Evolutionary conservation across 768 basidiomycete species (phyloP), one percentile per base, ranked within the genome.

Genomic region (Artomyces pyxidatus): DNA sequence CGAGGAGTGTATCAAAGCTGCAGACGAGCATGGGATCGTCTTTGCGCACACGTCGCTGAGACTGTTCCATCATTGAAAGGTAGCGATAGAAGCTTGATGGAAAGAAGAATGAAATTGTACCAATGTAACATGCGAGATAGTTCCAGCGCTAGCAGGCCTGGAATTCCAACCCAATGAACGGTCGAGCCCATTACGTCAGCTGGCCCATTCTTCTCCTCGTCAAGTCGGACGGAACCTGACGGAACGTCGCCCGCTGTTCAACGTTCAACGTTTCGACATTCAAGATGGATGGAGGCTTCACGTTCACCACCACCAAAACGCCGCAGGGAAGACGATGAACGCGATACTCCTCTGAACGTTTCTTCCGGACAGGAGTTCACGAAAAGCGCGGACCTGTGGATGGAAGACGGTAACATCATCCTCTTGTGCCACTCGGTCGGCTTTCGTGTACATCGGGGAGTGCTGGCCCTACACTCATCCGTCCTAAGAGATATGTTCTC

Each of bases 1-100:
- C 61, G 81, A 67, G 39, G 95, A 94, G 65, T 95, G 96, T 61
- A 84, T 99, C 72, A 92, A 90, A 69, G 90, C 92, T 2, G 95
- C 95, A 10, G 85, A 99, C 66, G 96, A 98, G 69, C 84, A 88
- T 59, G 77, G 71, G 32, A 88, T 97, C 38, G 87, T 94, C 51
- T 98, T 96, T 67, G 84, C 83, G 41, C 93, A 96, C 64, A 96
- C 92, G 4, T 74, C 78, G 40, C 63, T 96, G 59, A 74, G 94
- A 57, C 70, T 97, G 55, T 96, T 97, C 83, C 91, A 95, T 59
- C 90, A 91, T 63, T 93, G 61, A 71, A 41, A n/a, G n/a, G n/a
- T n/a, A n/a, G n/a, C n/a, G n/a, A n/a, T n/a, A n/a, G 21, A 25
- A 22, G 17, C 12, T 7, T 37, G 32, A 12, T 14, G 26, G 11